These are phyloP conservation scores for Carallia brachiata DNA, from an alignment of 345 rosid species.

Conservation along the genomic window DNA sequence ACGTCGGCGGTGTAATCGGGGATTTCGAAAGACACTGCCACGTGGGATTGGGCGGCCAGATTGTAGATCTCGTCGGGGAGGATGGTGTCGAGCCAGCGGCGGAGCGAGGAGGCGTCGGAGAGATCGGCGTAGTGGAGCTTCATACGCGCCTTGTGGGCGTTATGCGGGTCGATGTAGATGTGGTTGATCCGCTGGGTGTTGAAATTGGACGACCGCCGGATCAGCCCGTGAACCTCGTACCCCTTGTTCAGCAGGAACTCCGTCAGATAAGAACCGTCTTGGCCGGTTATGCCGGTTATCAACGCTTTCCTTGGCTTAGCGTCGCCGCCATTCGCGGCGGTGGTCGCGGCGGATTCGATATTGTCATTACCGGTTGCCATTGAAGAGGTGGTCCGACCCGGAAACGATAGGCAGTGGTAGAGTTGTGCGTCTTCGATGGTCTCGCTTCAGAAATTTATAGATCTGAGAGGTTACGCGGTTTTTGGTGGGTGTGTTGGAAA, in stretches of 20 bases:
- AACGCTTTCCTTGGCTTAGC: slow-evolving; percentile 54
- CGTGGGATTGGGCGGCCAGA: slow-evolving; percentile 93
- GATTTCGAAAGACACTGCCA: slow-evolving; percentile 93
- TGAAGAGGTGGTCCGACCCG: background rate
- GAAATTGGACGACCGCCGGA: slow-evolving; percentile 94
- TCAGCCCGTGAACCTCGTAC: slow-evolving; percentile 81
- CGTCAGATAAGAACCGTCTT: slow-evolving; percentile 93
- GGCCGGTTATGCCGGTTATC: slow-evolving; percentile 93
- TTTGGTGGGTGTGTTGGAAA: background rate
- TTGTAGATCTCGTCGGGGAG: slow-evolving; percentile 89
- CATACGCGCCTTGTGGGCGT: slow-evolving; percentile 77
- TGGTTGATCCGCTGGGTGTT: slow-evolving; percentile 94
- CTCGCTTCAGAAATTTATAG: background rate
- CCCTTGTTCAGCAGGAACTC: slow-evolving; percentile 81
- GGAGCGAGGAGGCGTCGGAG: slow-evolving; percentile 86
- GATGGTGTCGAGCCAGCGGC: slow-evolving; percentile 92
- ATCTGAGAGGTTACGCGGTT: background rate
- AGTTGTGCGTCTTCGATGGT: too few species aligned
- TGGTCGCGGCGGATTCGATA: slow-evolving; percentile 34
- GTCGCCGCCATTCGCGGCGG: slow-evolving; percentile 29
- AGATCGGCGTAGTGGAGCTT: slow-evolving; percentile 93
- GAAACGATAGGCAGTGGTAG: too few species aligned
- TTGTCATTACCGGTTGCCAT: slow-evolving; percentile 28
- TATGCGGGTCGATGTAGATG: slow-evolving; percentile 97
- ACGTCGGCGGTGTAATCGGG: slow-evolving; percentile 96